Evolutionary conservation across 1,139 yeast genomes (phyloP), one percentile per base, ranked within the genome.

Genomic region (Geotrichum australiense): DNA sequence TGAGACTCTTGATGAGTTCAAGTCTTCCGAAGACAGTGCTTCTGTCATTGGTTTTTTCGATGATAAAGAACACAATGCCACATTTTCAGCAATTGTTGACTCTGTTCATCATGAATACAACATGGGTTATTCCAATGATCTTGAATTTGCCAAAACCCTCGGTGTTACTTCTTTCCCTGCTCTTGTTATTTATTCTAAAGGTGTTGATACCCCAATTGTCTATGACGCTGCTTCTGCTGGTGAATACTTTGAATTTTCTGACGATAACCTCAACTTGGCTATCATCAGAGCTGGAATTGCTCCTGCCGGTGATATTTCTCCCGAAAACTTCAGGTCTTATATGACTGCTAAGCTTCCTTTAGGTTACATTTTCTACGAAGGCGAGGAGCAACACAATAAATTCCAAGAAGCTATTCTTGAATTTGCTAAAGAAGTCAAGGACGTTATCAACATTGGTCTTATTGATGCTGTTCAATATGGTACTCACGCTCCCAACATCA

Each of bases 291-390:
- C 69, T 49, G 94, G 89, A 69, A 66, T 83, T 38, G 74, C 84
- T 59, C 97, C 98, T 47, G 81, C 91, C 57, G 97, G 96, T 57
- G 97, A 89, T 63, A 78, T 91, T 52, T 78, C 80, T 58, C 91
- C 94, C 53, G 73, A 76, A 47, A 82, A 94, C 50, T 91, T 82
- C 73, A 69, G 74, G 64, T 62, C 72, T 44, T 91, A 89, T 69
- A 76, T 85, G 74, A 66, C 74, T 46, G 69, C 87, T 42, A 74
- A 78, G 35, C 56, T 78, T 42, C 98, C 98, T 52, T 68, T 91
- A 54, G 93, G 86, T 46, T 91, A 87, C 72, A 78, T 84, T 62
- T 93, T 91, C 70, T 85, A 82, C 70, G 78, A 73, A 52, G 65
- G 72, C 39, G 74, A 71, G 37, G 89, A 78, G 52, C 80, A 85